Conservation (phyloP, 2,329 filamentous ascomycete species). For the Pseudogymnoascus destructans region DNA sequence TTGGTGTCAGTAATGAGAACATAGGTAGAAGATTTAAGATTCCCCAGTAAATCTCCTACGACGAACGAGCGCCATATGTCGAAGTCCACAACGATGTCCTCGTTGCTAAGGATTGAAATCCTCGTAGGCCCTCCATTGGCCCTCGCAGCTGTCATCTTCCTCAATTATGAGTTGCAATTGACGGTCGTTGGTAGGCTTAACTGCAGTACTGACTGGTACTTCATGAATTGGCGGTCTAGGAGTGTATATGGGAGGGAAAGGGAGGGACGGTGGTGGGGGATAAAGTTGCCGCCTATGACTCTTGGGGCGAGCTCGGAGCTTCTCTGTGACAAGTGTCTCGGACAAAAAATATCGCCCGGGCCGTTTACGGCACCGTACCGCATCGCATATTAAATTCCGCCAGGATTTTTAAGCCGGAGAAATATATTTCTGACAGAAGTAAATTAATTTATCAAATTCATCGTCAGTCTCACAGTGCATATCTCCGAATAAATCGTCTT, state of each 20-base stretch:
- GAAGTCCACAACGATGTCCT: conserved; percentile 85
- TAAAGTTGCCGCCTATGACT: conserved; percentile 2
- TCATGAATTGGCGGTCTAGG: conserved; percentile 2
- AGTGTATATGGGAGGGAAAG: neutral
- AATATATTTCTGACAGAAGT: neutral
- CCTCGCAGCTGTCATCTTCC: conserved; percentile 1
- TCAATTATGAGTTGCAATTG: conserved; percentile 4
- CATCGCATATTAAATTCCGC: neutral
- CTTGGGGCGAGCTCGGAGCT: conserved; percentile 8
- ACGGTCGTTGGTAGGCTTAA: conserved; percentile 7
- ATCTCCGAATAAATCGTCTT: neutral
- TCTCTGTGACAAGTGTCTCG: neutral
- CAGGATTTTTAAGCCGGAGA: neutral
- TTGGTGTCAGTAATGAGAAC: conserved; percentile 96
- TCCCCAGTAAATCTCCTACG: conserved; percentile 63
- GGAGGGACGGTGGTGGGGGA: neutral
- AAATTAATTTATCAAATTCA: conserved; percentile 1
- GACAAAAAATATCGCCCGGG: neutral
- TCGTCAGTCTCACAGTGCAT: no score
- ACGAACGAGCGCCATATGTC: conserved; percentile 79
- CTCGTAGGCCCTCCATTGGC: conserved; percentile 32
- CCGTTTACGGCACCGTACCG: neutral
- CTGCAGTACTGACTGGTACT: conserved; percentile 6
- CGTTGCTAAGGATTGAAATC: conserved; percentile 75
- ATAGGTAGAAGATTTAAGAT: conserved; percentile 76